phyloP scores from a whole-genome alignment of 2,329 filamentous ascomycete species.

The Geoglossum cookeanum region DNA sequence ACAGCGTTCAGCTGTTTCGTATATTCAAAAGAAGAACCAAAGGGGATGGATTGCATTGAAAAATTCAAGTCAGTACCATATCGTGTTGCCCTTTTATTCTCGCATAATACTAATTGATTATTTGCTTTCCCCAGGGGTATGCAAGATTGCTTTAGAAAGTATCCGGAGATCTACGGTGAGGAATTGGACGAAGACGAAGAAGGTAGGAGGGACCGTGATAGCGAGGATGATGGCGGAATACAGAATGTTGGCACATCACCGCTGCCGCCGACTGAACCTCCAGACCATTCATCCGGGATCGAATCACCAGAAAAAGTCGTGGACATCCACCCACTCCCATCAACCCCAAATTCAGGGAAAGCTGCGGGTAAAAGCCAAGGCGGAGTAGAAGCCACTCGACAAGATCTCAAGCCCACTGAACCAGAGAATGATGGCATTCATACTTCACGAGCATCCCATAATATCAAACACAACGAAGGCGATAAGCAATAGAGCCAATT shows the following conservation, averaged over 20 bases:
- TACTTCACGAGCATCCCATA: background rate
- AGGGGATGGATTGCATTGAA: conserved; percentile 94
- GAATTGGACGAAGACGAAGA: conserved; percentile 65
- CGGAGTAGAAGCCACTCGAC: background rate
- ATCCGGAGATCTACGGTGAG: conserved; percentile 82
- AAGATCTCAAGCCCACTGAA: background rate
- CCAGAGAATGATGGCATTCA: background rate
- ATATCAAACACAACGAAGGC: background rate
- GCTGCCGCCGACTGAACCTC: background rate
- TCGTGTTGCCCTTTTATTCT: background rate
- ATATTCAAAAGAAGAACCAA: conserved; percentile 83
- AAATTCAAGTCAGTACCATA: conserved; percentile 66
- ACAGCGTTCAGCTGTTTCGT: conserved; percentile 96
- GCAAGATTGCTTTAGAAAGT: conserved; percentile 89
- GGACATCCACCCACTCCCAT: background rate
- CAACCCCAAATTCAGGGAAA: background rate
- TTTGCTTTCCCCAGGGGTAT: conserved; percentile 44
- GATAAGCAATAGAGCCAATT: background rate
- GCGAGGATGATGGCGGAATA: conserved; percentile 13
- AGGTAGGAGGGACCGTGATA: conserved; percentile 16
- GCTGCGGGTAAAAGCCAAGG: too few relatives aligned
- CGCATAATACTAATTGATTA: background rate
- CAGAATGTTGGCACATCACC: conserved; percentile 6
- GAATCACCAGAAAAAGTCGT: background rate
- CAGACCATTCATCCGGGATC: background rate